Evolutionary conservation across 441 rosid species (phyloP).

Genomic region (Rhodomyrtus psidioides): DNA sequence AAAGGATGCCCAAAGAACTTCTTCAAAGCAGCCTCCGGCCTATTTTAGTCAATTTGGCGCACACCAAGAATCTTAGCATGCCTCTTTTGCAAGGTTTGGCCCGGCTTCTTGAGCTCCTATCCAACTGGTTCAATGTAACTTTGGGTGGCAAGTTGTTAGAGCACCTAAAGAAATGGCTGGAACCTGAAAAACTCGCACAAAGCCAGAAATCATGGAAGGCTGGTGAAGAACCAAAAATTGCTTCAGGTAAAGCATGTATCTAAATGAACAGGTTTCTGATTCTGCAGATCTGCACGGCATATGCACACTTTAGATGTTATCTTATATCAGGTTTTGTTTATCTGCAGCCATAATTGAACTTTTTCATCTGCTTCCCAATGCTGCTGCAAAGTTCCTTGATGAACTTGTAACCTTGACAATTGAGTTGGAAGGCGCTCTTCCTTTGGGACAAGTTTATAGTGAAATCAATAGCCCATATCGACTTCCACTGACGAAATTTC

Average conservation of each 20-base stretch:
- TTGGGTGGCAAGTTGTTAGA: conserved; percentile 96
- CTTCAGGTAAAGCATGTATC: conserved; percentile 60
- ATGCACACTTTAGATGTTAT: not conserved
- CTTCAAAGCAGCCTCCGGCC: conserved; percentile 99
- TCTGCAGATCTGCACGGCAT: not conserved
- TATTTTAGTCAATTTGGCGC: conserved; percentile 91
- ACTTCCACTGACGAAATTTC: conserved; percentile 86
- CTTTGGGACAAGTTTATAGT: conserved; percentile 87
- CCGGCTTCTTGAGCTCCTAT: conserved; percentile 94
- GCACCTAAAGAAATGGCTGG: conserved; percentile 99
- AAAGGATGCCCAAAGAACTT: conserved; percentile 98
- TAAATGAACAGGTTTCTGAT: not conserved
- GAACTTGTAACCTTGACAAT: conserved; percentile 93
- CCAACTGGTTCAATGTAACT: conserved; percentile 98
- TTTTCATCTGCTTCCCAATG: conserved; percentile 96
- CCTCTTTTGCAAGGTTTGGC: conserved; percentile 98
- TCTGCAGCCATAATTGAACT: conserved; percentile 97
- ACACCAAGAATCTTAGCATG: conserved; percentile 97
- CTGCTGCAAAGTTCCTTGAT: conserved; percentile 95
- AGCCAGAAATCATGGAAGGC: conserved; percentile 93
- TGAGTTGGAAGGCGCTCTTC: conserved; percentile 91
- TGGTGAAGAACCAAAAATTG: conserved; percentile 99
- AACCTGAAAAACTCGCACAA: conserved; percentile 97
- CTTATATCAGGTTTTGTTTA: conserved; percentile 6
- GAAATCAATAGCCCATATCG: conserved; percentile 99